Base-by-base conservation (phyloP, 768 basidiomycete genomes). In the Leccinum boreale region DNA sequence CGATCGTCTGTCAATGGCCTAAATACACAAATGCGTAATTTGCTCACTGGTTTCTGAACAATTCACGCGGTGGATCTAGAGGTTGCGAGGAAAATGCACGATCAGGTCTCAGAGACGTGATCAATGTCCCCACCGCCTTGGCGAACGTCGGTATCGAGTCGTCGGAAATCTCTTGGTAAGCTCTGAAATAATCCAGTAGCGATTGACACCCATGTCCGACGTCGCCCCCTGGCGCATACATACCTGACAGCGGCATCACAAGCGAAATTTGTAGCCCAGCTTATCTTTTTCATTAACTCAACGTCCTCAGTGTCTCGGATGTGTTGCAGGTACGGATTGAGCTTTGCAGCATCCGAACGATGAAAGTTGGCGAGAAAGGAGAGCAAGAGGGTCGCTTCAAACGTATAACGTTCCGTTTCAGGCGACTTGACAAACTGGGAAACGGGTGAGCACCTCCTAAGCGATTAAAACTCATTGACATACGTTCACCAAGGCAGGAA, bases 351-450 rank as follows among this genome's bases (percentile, higher is more conserved):
- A 64, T 87, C 86, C 0, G 85, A 86, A 64, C 84, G 86, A 67
- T 89, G 88, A 66, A 84, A 90, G 63, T 87, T 87, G 53, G 83
- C 83, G 3, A 90, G 78, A 33, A 87, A 70, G 11, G 82, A 76
- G n/a, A 88, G 76, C 7, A 89, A 72, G 6, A 88, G 72, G 1
- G 78, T 71, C 1, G 84, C 82, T 64, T 87, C 86, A 54, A 86
- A 84, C 1, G 84, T 78, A 65, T 73, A 86, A 50, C 77, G 74
- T 59, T 80, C 79, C 4, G 80, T 87, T 23, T 81, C 79, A 2
- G 78, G 79, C 10, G 76, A 76, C 58, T 78, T 85, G 28, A 87
- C 77, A 31, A 87, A 73, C 87, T 88, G 51, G 6, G 11, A 21
- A 21, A 50, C 48, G 15, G 42, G 24, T 58, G 47, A 57, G 23